phyloP scores from a whole-genome alignment of 2,329 filamentous ascomycete genomes.

The Penicillium sclerotiorum region DNA sequence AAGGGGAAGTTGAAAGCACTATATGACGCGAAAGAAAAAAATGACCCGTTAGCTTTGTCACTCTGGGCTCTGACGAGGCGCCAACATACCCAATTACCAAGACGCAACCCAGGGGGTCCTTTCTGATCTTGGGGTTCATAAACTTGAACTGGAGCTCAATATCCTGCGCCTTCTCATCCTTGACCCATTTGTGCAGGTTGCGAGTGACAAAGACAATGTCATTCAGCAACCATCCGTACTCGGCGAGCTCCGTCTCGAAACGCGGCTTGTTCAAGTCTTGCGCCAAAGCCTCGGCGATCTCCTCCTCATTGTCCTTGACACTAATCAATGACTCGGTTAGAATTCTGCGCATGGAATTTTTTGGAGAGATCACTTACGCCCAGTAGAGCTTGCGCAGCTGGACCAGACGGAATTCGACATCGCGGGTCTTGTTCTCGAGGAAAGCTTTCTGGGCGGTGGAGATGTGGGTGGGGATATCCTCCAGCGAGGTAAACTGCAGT shows the following conservation, averaged over 20 bases:
- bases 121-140: conserved; percentile 74
- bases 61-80: neutral
- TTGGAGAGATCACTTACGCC: conserved; percentile 55
- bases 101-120: conserved; percentile 82
- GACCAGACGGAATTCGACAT: conserved; percentile 75
- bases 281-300: conserved; percentile 73
- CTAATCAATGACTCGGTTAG: conserved; percentile 31
- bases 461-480: conserved; percentile 65
- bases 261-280: conserved; percentile 76
- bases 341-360: neutral
- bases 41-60: conserved; percentile 7
- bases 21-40: neutral
- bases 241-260: conserved; percentile 73
- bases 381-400: conserved; percentile 96
- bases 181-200: conserved; percentile 78
- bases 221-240: conserved; percentile 77
- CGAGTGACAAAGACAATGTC: conserved; percentile 79
- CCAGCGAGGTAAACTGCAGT: conserved; percentile 65
- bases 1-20: conserved; percentile 92
- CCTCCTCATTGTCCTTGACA: conserved; percentile 73
- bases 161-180: conserved; percentile 75
- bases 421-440: conserved; percentile 76
- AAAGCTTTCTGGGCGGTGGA: conserved; percentile 69
- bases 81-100: conserved; percentile 74
- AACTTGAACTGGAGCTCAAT: conserved; percentile 69